Evolutionary conservation across 176 grass and related monocot species (phyloP).

Genomic region (Zea mays): DNA sequence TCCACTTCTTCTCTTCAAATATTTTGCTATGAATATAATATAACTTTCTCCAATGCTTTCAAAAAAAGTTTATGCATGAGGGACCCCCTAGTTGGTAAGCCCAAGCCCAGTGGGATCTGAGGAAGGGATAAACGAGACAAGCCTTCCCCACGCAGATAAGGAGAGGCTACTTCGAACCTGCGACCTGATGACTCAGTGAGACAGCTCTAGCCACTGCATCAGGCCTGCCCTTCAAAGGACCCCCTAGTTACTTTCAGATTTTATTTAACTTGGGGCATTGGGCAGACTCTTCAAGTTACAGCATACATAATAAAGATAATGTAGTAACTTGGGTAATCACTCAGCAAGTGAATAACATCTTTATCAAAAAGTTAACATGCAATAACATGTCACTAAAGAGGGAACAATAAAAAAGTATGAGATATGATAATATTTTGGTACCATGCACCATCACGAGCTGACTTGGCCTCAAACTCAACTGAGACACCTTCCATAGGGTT

Average conservation of each 20-base stretch:
- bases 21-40: background rate
- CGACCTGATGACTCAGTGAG: too few relatives aligned
- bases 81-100: background rate
- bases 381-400: background rate
- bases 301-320: background rate
- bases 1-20: background rate
- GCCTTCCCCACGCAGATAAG: too few relatives aligned
- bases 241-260: background rate
- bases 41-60: background rate
- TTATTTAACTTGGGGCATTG: background rate
- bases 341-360: background rate
- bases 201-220: too few relatives aligned
- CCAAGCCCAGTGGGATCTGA: too few relatives aligned
- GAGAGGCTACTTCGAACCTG: too few relatives aligned
- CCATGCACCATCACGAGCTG: conserved; percentile 84
- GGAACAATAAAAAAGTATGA: background rate
- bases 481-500: conserved; percentile 41
- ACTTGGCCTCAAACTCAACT: conserved; percentile 83
- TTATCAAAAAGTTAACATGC: background rate
- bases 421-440: conserved; percentile 25
- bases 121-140: too few relatives aligned
- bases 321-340: background rate
- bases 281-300: background rate
- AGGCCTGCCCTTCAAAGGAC: too few relatives aligned
- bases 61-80: background rate